Evolutionary conservation across 2,329 filamentous ascomycete genomes (phyloP).

Genomic region (Beauveria australis): DNA sequence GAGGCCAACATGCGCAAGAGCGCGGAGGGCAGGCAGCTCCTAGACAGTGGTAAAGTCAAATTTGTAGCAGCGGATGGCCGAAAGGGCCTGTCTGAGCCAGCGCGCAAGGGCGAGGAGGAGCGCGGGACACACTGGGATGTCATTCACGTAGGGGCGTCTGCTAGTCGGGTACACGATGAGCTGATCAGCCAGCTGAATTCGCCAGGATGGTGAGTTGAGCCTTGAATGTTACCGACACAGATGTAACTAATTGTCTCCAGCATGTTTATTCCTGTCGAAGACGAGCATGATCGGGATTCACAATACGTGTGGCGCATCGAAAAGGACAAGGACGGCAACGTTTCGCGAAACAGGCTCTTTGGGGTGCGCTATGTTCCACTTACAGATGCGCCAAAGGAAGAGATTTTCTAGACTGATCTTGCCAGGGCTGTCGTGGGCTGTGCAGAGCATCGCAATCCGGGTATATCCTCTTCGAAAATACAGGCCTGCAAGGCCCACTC

Average conservation of each 20-base stretch:
- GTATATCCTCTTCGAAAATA: too few species aligned
- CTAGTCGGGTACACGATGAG: conserved; percentile 60
- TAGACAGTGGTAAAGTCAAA: conserved; percentile 56
- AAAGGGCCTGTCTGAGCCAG: conserved; percentile 47
- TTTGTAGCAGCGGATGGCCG: conserved; percentile 73
- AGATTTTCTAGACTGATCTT: neutral
- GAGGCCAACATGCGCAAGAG: conserved; percentile 59
- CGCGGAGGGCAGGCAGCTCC: conserved; percentile 45
- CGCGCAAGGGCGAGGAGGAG: conserved; percentile 36
- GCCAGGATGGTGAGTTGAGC: conserved; percentile 54
- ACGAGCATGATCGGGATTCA: conserved; percentile 32
- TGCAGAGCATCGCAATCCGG: too few species aligned
- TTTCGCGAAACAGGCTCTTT: conserved; percentile 55
- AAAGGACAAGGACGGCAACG: conserved; percentile 56
- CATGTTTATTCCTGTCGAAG: conserved; percentile 71
- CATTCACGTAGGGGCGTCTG: conserved; percentile 90
- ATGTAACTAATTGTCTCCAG: conserved; percentile 25
- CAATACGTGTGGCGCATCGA: conserved; percentile 70
- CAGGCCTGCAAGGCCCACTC: too few species aligned
- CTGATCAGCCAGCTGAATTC: conserved; percentile 69
- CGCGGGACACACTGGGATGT: conserved; percentile 66
- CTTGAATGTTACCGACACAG: conserved; percentile 13
- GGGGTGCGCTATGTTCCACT: conserved; percentile 71
- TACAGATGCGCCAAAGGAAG: conserved; percentile 53
- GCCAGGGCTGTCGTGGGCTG: too few species aligned